Base-by-base conservation (phyloP, 805 yeast species). In the Kodamaea kakaduensis region DNA sequence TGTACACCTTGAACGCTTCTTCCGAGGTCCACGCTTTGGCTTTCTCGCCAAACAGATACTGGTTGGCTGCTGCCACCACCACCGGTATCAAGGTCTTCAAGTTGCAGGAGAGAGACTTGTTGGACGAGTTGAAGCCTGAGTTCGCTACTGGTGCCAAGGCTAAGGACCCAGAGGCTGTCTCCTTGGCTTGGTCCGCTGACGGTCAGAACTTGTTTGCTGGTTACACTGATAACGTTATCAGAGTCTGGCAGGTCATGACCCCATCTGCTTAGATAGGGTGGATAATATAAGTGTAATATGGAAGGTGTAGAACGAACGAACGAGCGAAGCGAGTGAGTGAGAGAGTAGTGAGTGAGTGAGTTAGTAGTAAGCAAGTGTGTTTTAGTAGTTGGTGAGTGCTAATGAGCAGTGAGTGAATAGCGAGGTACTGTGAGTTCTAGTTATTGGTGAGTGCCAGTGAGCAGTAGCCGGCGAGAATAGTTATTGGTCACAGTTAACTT, bases 191-290 rank as follows among this genome's bases (percentile, higher is more conserved):
- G 99, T 89, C 97, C 61, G 90, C 96, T 72, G 98, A 93, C 62
- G 98, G 98, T 71, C 97, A 90, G 81, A 87, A 84, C 84, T 81
- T 93, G 74, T 93, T 87, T 70, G 96, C 97, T 61, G 99, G 99
- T 81, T 93, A 93, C 96, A 89, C 97, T 64, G 99, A 93, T 76
- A 86, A 86, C 80, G 80, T 84, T 69, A 90, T 93, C 81, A 90
- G 99, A 78, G 99, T 93, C 73, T 93, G 98, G 98, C 97, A 93
- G 83, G 96, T 93, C 61, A 93, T 93, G 97, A 86, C 94, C 75
- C 73, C 81, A 51, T 67, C 71, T 45, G 71, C 72, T 59, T 67
- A 67, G 57, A 38, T 41, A 17, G n/a, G n/a, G n/a, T n/a, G n/a
- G n/a, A 14, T 14, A 10, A 13, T 6, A 19, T 19, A 19, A 19